Evolutionary conservation across 1,284 basidiomycete genomes (phyloP), one percentile per base, ranked within the genome.

Genomic region (Ustilago lituana): DNA sequence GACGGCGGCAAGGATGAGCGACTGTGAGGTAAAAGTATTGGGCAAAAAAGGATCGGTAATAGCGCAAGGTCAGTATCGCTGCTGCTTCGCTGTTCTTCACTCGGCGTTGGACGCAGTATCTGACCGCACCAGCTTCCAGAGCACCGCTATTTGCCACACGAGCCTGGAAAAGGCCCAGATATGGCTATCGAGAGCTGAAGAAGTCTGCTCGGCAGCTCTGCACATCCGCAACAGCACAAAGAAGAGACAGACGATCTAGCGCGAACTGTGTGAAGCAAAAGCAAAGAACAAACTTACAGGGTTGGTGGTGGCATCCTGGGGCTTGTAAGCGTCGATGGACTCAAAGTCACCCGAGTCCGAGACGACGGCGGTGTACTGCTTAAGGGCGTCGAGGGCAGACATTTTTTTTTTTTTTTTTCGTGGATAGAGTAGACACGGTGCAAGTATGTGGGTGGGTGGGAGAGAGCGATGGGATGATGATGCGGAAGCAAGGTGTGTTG

Each of bases 1-100:
- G 77, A 94, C 90, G 41, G 95, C 96, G 24, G 93, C 93, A 74
- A 98, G 87, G 84, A 95, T 92, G 61, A 87, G 83, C 51, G 82
- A 84, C 69, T 82, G 64, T 27, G 26, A 2, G 29, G 14, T n/a
- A n/a, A n/a, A n/a, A n/a, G n/a, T n/a, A n/a, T n/a, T n/a, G 24
- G 23, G 24, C 11, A 15, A 31, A 8, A 12, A 22, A 17, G 23
- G 20, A 22, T 23, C 33, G 19, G 54, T 41, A 24, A 22, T 14
- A 10, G n/a, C n/a, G n/a, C n/a, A n/a, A n/a, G n/a, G 22, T 20
- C 32, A 57, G 53, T 51, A 38, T 48, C 20, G 7, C 19, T 24
- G 26, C 22, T 49, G n/a, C 20, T 26, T 23, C 22, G 40, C 40
- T 27, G 12, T n/a, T n/a, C n/a, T n/a, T n/a, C n/a, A n/a, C n/a